phyloP scores from a whole-genome alignment of 306 rosid genomes.

The Quercus alba region DNA sequence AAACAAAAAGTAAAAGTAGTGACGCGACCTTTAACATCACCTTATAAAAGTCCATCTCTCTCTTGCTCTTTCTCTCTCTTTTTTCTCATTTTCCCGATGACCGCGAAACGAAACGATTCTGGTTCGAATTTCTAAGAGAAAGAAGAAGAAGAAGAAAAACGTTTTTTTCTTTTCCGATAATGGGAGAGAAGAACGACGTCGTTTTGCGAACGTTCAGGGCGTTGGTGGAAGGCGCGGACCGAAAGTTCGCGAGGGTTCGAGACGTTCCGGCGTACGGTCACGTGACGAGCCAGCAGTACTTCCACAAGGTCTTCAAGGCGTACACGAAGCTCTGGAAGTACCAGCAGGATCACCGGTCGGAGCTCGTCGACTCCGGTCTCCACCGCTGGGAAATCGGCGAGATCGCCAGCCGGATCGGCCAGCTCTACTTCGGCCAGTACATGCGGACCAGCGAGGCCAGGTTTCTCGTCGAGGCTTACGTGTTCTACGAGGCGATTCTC shows the following conservation, averaged over 20 bases:
- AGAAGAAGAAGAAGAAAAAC: no score
- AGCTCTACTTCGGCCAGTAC: conserved; percentile 93
- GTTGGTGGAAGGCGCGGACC: conserved; percentile 87
- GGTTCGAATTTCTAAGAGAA: conserved; percentile 28
- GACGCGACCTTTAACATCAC: conserved; percentile 17
- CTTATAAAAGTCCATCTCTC: conserved; percentile 15
- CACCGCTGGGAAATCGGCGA: conserved; percentile 99
- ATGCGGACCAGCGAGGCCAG: conserved; percentile 86
- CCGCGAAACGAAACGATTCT: conserved; percentile 26
- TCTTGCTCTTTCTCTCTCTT: conserved; percentile 7
- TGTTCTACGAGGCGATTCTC: conserved; percentile 93
- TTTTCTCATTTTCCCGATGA: conserved; percentile 51
- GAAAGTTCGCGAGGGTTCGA: conserved; percentile 87
- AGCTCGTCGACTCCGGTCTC: conserved; percentile 73
- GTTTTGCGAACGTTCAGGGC: conserved; percentile 70
- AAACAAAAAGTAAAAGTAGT: neutral
- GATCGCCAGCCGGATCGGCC: conserved; percentile 99
- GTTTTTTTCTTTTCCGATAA: neutral
- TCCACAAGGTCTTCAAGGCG: conserved; percentile 89
- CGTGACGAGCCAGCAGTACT: conserved; percentile 57
- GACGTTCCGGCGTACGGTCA: conserved; percentile 88
- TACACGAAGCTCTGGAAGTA: conserved; percentile 85
- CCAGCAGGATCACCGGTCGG: conserved; percentile 80
- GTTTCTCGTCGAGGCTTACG: conserved; percentile 82
- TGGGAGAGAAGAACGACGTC: conserved; percentile 51